Conservation (phyloP, 2,329 filamentous ascomycete species). For the Trichothecium roseum region DNA sequence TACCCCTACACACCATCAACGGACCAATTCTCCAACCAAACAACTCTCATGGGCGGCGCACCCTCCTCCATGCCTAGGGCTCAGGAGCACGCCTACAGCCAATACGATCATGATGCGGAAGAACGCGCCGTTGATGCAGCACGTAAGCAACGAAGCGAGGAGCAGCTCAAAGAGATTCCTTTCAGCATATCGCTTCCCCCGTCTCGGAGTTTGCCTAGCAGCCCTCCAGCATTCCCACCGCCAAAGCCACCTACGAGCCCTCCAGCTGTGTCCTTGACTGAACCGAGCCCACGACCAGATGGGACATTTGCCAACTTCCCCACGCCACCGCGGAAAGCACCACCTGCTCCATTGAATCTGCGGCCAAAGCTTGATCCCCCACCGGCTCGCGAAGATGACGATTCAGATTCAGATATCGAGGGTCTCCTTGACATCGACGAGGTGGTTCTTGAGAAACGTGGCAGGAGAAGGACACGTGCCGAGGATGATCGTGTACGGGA, state of each 20-base stretch:
- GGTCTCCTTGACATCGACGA: conserved; percentile 63
- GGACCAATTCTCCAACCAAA: conserved; percentile 1
- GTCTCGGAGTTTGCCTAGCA: conserved; percentile 42
- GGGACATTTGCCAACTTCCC: conserved; percentile 40
- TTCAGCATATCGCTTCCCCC: conserved; percentile 43
- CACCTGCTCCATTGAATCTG: conserved; percentile 75
- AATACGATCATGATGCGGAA: conserved; percentile 44
- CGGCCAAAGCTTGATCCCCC: conserved; percentile 11
- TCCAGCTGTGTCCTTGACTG: conserved; percentile 28
- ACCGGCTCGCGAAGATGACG: conserved; percentile 39
- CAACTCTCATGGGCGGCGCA: conserved; percentile 16
- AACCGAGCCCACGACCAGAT: conserved; percentile 32
- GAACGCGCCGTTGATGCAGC: conserved; percentile 35
- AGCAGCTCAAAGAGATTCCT: conserved; percentile 32
- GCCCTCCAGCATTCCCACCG: conserved; percentile 41
- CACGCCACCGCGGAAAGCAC: conserved; percentile 63
- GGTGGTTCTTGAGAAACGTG: conserved; percentile 52
- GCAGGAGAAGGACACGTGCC: conserved; percentile 73
- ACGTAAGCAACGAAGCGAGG: conserved; percentile 29
- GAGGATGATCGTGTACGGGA: conserved; percentile 78
- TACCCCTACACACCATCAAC: conserved; percentile 54
- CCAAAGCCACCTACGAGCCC: conserved; percentile 33
- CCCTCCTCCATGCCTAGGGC: conserved; percentile 49
- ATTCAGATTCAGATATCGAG: conserved; percentile 75
- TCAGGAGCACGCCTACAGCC: conserved; percentile 46